Conservation (phyloP, 2,329 filamentous ascomycete species). For the Chaetothyriales sp. region DNA sequence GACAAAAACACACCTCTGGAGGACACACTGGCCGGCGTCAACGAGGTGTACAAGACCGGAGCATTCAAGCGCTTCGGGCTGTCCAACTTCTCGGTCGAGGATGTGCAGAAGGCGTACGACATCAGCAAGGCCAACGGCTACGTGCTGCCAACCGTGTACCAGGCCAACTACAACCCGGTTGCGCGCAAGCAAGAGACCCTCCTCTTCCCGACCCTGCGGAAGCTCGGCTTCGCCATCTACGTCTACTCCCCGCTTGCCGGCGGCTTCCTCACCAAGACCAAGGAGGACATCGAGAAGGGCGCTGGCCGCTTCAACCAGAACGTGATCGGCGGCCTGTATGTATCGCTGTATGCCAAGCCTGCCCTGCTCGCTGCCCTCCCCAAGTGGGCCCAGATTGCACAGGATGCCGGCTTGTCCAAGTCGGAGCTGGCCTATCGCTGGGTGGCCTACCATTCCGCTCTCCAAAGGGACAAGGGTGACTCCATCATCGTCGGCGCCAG, state of each 20-base stretch:
- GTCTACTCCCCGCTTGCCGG: constrained; percentile 20
- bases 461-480: constrained; percentile 19
- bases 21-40: constrained; percentile 24
- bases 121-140: constrained; percentile 23
- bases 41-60: constrained; percentile 21
- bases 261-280: constrained; percentile 25
- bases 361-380: constrained; percentile 20
- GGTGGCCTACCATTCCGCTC: constrained; percentile 21
- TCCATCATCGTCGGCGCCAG: constrained; percentile 24
- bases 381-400: constrained; percentile 19
- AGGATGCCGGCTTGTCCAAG: constrained; percentile 17
- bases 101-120: constrained; percentile 21
- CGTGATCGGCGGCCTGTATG: constrained; percentile 15
- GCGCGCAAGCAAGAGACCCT: constrained; percentile 23
- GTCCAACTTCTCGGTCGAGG: constrained; percentile 23
- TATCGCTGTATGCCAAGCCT: constrained; percentile 18
- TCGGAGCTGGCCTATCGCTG: constrained; percentile 25
- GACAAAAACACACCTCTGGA: constrained; percentile 23
- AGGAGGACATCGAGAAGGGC: constrained; percentile 18
- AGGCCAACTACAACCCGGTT: constrained; percentile 27
- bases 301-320: constrained; percentile 20
- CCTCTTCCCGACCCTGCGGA: constrained; percentile 24
- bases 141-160: constrained; percentile 26
- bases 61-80: constrained; percentile 25
- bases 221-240: constrained; percentile 20